Evolutionary conservation across 371 early-diverging fungal genomes (phyloP), one percentile per base, ranked within the genome.

Genomic region (Conidiobolus incongruus): DNA sequence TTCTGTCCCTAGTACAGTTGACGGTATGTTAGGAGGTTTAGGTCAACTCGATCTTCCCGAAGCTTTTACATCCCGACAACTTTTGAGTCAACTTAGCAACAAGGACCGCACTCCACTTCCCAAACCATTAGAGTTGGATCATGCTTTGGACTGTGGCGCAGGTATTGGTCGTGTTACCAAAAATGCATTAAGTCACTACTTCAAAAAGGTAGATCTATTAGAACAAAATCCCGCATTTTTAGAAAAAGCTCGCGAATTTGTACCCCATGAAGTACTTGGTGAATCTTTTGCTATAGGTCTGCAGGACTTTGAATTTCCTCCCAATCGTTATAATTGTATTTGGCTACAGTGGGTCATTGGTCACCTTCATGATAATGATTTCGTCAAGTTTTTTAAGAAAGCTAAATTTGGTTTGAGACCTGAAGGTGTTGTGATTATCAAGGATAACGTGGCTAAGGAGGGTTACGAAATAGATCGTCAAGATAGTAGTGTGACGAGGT

Each of bases 271-370:
- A 3, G 49, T 56, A 29, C 68, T 85, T 0, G 72, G 72, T 0
- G 52, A 67, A 21, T 68, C 77, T 24, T 60, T 72, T 11, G 68
- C 75, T 21, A 44, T 59, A 12, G 95, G 92, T 0, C 53, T 94
- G 45, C 91, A 94, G 50, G 70, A 73, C 19, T 87, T 92, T 47
- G 40, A 37, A 15, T 91, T 91, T 10, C 66, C 68, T n/a, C 48
- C 61, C 24, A 65, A 61, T 2, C 63, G 72, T 21, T 90, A 88
- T 60, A 85, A 89, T 52, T 54, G 84, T 29, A 84, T 94, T 21
- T 94, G 95, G 95, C 84, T 79, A 49, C 95, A 94, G 56, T 94
- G 95, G 95, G 91, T 91, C 1, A 61, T 91, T 11, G 72, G 77
- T 11, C 81, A 84, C 48, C 59, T 84, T 53, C 78, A 76, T 1